Evolutionary conservation across 805 yeast species (phyloP), one percentile per base, ranked within the genome.

Genomic region (Ogataea siamensis): DNA sequence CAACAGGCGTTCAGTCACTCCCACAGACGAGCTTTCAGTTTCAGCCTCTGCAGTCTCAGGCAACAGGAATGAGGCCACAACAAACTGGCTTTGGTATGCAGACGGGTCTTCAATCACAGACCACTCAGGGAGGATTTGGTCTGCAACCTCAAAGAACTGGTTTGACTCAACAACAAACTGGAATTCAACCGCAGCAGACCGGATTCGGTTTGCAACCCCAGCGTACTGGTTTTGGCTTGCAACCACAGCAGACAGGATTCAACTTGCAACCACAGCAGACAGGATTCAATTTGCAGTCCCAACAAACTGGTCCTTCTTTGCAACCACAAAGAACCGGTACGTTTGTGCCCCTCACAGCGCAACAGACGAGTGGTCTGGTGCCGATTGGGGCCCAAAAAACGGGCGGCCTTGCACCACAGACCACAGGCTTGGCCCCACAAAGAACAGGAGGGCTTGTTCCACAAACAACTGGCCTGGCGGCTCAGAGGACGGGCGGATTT

Each of bases 261-360:
- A 15, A 22, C 21, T 6, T 41, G 7, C 45, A 28, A 13, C 20
- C 36, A 7, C 41, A 37, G 30, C 40, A 31, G 25, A 32, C 40
- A 5, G 30, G 36, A 13, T 13, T n/a, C 6, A 12, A 18, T 10
- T 12, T 11, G 2, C 34, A 27, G 15, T 6, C 28, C 15, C 32
- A 22, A 15, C 9, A 17, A 2, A 23, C 20, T 13, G 29, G 20
- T 1, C 36, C 40, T 12, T 33, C 39, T 66, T 65, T 78, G 36
- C 80, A 71, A 45, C 76, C 84, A 11, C 91, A 83, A 57, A 76
- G 75, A 45, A 83, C 93, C 3, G 87, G 89, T 5, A 67, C 75
- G n/a, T 67, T 76, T 26, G 70, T 78, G 32, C 76, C 83, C 5
- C 35, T 58, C 18, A 49, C 55, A 14, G 53, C 63, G 18, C 63